These are phyloP conservation scores for Paraleonurus japonicus DNA, from an alignment of 257 asterid species.

Conservation along the genomic window DNA sequence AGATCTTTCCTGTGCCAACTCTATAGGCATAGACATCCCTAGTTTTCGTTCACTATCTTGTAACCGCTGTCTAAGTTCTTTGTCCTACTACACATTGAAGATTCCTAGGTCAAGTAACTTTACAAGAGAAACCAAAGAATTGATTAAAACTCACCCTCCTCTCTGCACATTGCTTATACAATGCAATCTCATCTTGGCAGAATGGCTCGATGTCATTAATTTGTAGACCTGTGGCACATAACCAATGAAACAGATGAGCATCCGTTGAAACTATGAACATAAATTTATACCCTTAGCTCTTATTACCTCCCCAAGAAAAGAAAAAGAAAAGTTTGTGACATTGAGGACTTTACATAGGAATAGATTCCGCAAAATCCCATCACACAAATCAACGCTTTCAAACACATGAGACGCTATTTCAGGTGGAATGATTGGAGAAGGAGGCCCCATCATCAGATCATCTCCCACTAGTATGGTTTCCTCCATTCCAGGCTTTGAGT, in stretches of 20 bases:
- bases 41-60: slow-evolving; percentile 86
- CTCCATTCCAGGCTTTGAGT: slow-evolving; percentile 89
- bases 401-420: slow-evolving; percentile 96
- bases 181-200: slow-evolving; percentile 59
- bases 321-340: background rate
- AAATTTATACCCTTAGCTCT: background rate
- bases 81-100: slow-evolving; percentile 55
- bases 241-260: slow-evolving; percentile 15
- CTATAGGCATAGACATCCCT: slow-evolving; percentile 86
- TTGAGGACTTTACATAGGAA: slow-evolving; percentile 57
- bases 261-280: background rate
- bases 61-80: slow-evolving; percentile 71
- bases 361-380: slow-evolving; percentile 84
- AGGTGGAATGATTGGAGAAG: slow-evolving; percentile 89
- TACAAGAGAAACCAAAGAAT: background rate
- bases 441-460: slow-evolving; percentile 97
- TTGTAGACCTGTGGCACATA: slow-evolving; percentile 49
- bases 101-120: background rate
- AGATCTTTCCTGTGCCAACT: slow-evolving; percentile 72
- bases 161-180: slow-evolving; percentile 51
- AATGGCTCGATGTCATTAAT: slow-evolving; percentile 89
- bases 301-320: background rate
- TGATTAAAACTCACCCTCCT: slow-evolving; percentile 42
- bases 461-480: slow-evolving; percentile 96
- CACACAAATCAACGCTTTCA: slow-evolving; percentile 85